Evolutionary conservation across 805 yeast species (phyloP), one percentile per base, ranked within the genome.

Genomic region (Pichia paraexigua): DNA sequence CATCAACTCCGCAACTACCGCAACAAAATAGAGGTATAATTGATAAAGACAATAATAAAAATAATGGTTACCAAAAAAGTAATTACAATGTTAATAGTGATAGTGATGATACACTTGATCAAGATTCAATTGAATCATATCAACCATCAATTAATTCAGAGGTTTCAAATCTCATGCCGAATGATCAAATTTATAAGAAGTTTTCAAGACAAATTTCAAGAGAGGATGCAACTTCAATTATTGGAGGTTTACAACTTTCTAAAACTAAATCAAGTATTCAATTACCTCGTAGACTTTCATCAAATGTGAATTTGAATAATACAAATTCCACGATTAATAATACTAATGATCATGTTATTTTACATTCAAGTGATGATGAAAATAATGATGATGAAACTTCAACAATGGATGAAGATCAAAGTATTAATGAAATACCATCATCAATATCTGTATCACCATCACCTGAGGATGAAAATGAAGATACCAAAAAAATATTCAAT

Each of bases 401-500:
- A 13, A 49, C 47, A 40, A 49, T 51, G 9, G 41, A 59, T 18
- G 67, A 65, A n/a, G 64, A 61, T 30, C 58, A 54, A 28, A 61
- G 60, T 25, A 63, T 58, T 30, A 63, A 68, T 21, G 71, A 65
- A 21, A 59, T 74, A n/a, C 25, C 17, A 30, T 30, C 35, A 30
- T 15, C n/a, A 30, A 13, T n/a, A 30, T 15, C n/a, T 9, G 4
- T 15, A 13, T 30, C n/a, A 13, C 35, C 6, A 7, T 5, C 4
- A 30, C 35, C 30, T 25, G 28, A 22, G 6, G 28, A 25, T 49
- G 47, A 47, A 20, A 39, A 50, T 46, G 35, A 53, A n/a, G 39
- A 55, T 17, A 51, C 64, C 3, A 49, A 54, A 13, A 63, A 63
- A 58, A 74, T 78, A 45, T 79, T 79, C 54, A 71, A 78, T 41